Base-by-base conservation (phyloP, 192 early-diverging fungal species). In the Coemansia sp. region DNA sequence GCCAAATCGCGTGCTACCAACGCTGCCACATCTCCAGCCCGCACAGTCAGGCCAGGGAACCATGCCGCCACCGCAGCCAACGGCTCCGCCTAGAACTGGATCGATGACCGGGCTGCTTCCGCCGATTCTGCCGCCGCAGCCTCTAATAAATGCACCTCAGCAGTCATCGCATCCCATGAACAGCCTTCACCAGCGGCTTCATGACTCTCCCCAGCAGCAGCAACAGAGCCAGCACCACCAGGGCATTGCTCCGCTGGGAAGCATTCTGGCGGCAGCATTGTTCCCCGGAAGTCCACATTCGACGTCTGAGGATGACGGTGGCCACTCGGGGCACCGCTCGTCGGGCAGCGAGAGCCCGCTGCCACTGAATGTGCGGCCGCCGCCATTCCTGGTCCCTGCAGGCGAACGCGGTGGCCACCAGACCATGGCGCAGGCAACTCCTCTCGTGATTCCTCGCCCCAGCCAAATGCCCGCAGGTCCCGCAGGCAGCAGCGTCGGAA, bases 331-430 rank as follows among this genome's bases (percentile, higher is more conserved):
- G 1, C 76, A 79, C 50, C 76, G 71, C 64, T 79, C 76, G 24
- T 79, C 76, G 9, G 76, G 76, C 32, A 79, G 76, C 58, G 76
- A 81, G 57, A 74, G 78, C 43, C 73, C 78, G 19, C 59, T 81
- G 51, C 72, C 73, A 1, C 62, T 38, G 0, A 59, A 75, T 27
- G 73, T 75, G 19, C 78, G 72, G 5, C 72, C 70, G 22, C 78
- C 72, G 29, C 57, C 78, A 23, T 75, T 81, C 58, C 63, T 81
- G 25, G 73, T 81, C 6, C 78, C 78, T 12, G 73, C 57, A 1
- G 72, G 73, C 48, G 78, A 81, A 43, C 72, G 78, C 52, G 78
- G 78, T 55, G 73, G 78, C 3, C 72, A 81, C 60, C 78, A 81
- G 69, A 66, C 73, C 17, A 75, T 81, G 78, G 52, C 66, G 7